Base-by-base conservation (phyloP, 78 protist species). In the Parvularia atlantis region DNA sequence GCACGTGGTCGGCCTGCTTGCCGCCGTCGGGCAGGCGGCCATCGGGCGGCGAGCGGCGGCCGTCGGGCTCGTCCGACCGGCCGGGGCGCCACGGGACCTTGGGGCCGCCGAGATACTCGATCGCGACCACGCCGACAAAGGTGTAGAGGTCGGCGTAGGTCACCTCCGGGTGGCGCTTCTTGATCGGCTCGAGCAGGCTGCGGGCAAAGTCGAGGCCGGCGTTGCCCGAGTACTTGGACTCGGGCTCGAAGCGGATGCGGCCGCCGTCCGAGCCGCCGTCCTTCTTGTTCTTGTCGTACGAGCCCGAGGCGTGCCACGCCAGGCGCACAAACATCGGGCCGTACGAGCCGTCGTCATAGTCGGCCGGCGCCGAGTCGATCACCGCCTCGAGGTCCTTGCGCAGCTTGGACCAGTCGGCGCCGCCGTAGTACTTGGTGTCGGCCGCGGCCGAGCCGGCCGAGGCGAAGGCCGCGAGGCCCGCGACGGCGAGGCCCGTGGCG, bases 71-170 rank as follows among this genome's bases (percentile, higher is more conserved):
- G 50, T 86, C 91, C 26, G n/a, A 24, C 22, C 91, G 76, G 52
- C 91, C 91, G 24, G 69, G 53, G 35, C 44, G 10, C 80, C 75
- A 86, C 39, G 76, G 54, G 39, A 86, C 41, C 65, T 41, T 37
- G 36, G 91, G 91, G 44, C 91, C 91, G 10, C 84, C 91, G 69
- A 77, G 62, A 48, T 43, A 53, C 64, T 76, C 81, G 52, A 86
- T 56, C 26, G 84, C 91, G 2, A 73, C 75, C 40, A 36, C 56
- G 16, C 80, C 81, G 52, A 86, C 87, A 52, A 84, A 48, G 19
- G 83, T 76, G 77, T 66, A 87, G 40, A 87, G 76, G 40, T 87
- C 92, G 31, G 76, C 86, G 41, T 74, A 52, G 22, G 91, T 68
- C 40, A 86, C 66, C 26, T 19, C 61, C 3, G 85, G 80, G 71